Evolutionary conservation across 2,329 filamentous ascomycete genomes (phyloP).

Genomic region (Exophiala dermatitidis): DNA sequence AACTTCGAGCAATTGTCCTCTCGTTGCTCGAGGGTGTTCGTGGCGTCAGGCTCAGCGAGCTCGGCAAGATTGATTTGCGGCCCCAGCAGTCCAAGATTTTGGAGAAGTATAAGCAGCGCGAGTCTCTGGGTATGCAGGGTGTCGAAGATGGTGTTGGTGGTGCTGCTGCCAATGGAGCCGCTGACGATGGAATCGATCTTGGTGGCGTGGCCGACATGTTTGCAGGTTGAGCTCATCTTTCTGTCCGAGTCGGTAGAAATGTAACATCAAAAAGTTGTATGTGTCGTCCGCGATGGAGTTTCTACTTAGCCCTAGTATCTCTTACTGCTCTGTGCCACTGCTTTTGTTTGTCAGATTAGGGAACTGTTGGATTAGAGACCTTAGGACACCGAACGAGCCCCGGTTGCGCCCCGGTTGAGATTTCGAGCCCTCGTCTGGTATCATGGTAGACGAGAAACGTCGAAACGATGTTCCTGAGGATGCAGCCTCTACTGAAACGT

Average conservation of each 20-base stretch:
- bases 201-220: conserved; percentile 50
- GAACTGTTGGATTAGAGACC: no score
- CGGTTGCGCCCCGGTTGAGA: no score
- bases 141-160: conserved; percentile 23
- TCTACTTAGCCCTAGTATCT: no score
- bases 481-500: no score
- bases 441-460: no score
- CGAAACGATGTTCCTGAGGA: no score
- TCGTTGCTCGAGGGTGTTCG: conserved; percentile 80
- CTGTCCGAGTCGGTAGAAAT: background rate
- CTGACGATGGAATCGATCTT: conserved; percentile 43
- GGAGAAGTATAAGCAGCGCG: conserved; percentile 27
- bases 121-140: conserved; percentile 25
- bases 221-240: conserved; percentile 30
- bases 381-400: no score
- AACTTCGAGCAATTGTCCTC: conserved; percentile 73
- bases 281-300: no score
- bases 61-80: conserved; percentile 63
- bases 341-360: no score
- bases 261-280: background rate
- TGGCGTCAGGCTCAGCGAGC: conserved; percentile 86
- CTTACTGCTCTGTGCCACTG: no score
- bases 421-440: no score
- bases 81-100: conserved; percentile 22
- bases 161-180: conserved; percentile 26